A percentile compares a stretch with the other conserved stretches of the same genome.
These are phyloP conservation scores for Tetrapyrgos nigripes DNA, from an alignment of 1,284 basidiomycete genomes.

Conservation along the genomic window DNA sequence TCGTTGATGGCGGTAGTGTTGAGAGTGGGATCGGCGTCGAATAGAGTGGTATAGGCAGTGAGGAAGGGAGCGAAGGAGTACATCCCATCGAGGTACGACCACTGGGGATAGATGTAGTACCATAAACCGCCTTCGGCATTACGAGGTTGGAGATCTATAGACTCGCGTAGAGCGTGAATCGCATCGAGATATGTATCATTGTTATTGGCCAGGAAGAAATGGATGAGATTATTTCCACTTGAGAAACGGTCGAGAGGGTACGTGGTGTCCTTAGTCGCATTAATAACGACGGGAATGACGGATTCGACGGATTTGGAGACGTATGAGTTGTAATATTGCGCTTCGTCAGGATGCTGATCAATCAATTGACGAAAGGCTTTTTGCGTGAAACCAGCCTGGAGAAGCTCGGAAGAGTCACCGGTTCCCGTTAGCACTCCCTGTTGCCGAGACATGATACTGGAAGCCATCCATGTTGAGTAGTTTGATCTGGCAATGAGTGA, in stretches of 20 bases:
- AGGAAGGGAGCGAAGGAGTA: conserved; percentile 14
- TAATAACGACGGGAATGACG: conserved; percentile 13
- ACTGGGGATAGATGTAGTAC: conserved; percentile 15
- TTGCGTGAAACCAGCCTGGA: conserved; percentile 21
- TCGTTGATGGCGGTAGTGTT: not conserved
- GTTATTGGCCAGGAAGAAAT: not conserved
- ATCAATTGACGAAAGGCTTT: conserved; percentile 19
- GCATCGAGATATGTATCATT: conserved; percentile 1
- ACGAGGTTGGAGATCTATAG: conserved; percentile 4
- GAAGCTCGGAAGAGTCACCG: conserved; percentile 14
- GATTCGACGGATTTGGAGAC: conserved; percentile 16
- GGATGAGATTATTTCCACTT: conserved; percentile 17
- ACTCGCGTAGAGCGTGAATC: conserved; percentile 7
- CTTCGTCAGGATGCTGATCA: conserved; percentile 8
- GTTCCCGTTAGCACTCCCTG: conserved; percentile 18
- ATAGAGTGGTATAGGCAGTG: conserved; percentile 1
- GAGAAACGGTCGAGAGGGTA: conserved; percentile 23
- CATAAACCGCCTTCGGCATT: conserved; percentile 12
- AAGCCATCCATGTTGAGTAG: conserved; percentile 2
- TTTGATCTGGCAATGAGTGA: too few species aligned
- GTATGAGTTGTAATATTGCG: conserved; percentile 9
- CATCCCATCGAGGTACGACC: conserved; percentile 18
- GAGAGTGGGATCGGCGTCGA: not conserved
- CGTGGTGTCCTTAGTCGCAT: conserved; percentile 15
- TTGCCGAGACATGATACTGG: conserved; percentile 20